Conservation (phyloP, 345 rosid species). For the Moringa oleifera region DNA sequence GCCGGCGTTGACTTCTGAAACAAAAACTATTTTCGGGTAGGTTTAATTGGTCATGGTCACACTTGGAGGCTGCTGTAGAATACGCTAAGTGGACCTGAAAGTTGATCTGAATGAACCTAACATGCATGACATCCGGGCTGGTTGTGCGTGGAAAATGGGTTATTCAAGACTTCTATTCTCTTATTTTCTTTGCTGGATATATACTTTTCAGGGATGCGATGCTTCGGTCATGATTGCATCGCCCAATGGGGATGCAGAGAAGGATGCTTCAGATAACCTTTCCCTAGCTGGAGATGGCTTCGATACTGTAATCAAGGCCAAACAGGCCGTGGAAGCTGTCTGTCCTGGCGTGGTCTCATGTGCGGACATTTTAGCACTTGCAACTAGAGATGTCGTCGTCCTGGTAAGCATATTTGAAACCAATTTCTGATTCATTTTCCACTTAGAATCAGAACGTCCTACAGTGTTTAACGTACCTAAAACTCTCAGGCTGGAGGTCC, state of each 20-base stretch:
- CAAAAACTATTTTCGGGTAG: too few species aligned
- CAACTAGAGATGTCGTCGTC: slow-evolving; percentile 77
- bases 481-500: slow-evolving; percentile 68
- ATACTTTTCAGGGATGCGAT: slow-evolving; percentile 66
- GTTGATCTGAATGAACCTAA: too few species aligned
- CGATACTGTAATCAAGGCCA: slow-evolving; percentile 69
- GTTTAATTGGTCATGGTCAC: too few species aligned
- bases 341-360: slow-evolving; percentile 82
- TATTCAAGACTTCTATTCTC: not conserved
- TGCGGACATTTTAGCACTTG: slow-evolving; percentile 74
- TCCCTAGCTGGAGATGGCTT: slow-evolving; percentile 95
- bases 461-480: not conserved
- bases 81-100: too few species aligned
- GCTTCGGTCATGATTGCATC: slow-evolving; percentile 65
- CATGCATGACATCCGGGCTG: too few species aligned
- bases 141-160: too few species aligned
- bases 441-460: not conserved
- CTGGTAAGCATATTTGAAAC: slow-evolving; percentile 36
- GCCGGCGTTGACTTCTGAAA: too few species aligned
- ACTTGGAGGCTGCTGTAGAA: too few species aligned
- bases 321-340: slow-evolving; percentile 54
- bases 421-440: not conserved
- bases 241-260: slow-evolving; percentile 76
- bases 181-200: not conserved
- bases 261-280: slow-evolving; percentile 64